These are phyloP conservation scores for Amphicarpaea edgeworthii DNA, from an alignment of 306 rosid species.

Conservation along the genomic window DNA sequence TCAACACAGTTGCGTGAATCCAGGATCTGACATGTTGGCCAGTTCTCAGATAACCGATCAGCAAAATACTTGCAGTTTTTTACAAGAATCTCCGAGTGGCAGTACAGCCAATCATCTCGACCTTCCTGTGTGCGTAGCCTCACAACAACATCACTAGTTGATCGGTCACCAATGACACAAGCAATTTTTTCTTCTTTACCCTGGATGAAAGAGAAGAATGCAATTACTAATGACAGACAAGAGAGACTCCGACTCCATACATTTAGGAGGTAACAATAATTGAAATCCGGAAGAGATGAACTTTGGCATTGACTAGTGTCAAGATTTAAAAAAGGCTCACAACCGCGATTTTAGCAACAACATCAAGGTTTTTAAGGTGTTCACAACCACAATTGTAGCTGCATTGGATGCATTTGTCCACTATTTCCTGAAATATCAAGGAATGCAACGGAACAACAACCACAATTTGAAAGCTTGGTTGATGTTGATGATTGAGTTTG, in stretches of 20 bases:
- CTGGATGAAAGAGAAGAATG: conserved; percentile 53
- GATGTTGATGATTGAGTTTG: conserved; percentile 1
- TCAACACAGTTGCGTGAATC: conserved; percentile 93
- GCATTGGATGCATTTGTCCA: not conserved
- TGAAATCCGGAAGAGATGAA: not conserved
- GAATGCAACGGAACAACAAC: not conserved
- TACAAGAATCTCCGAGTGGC: conserved; percentile 69
- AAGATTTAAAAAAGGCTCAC: not conserved
- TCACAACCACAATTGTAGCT: not conserved
- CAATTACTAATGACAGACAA: conserved; percentile 12
- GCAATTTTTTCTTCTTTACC: conserved; percentile 55
- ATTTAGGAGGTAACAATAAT: conserved; percentile 1
- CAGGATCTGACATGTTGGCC: conserved; percentile 96
- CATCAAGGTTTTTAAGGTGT: not conserved
- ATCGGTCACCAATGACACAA: conserved; percentile 67
- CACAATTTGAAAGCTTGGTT: not conserved
- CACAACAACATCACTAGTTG: conserved; percentile 93
- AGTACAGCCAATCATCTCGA: conserved; percentile 87
- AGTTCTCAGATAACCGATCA: conserved; percentile 83
- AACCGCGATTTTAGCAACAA: not conserved
- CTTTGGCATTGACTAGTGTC: not conserved
- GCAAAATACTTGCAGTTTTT: conserved; percentile 80
- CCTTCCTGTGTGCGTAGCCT: conserved; percentile 87
- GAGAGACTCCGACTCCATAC: not conserved
- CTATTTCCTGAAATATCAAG: not conserved